Conservation (phyloP, 345 rosid species). For the Raphanus sativus region DNA sequence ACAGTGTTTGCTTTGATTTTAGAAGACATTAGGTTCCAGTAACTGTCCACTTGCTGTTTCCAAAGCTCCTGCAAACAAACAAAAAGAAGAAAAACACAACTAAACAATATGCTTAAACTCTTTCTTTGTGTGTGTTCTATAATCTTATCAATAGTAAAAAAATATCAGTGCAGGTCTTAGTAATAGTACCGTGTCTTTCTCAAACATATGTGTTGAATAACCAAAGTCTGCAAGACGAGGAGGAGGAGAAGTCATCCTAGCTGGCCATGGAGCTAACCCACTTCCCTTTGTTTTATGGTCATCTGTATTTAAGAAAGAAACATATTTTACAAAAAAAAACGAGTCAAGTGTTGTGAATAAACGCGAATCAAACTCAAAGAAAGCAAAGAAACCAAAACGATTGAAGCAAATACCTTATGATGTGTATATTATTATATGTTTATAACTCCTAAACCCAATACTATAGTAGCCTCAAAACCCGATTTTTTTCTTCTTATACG, state of each 20-base stretch:
- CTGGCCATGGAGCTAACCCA: slow-evolving; percentile 98
- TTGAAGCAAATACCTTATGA: too few species aligned
- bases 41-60: slow-evolving; percentile 69
- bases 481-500: too few species aligned
- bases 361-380: too few species aligned
- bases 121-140: background rate
- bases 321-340: background rate
- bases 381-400: too few species aligned
- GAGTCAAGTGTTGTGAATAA: background rate
- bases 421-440: too few species aligned
- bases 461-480: too few species aligned
- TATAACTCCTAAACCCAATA: too few species aligned
- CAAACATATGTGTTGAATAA: slow-evolving; percentile 71
- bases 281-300: slow-evolving; percentile 77
- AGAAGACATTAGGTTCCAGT: slow-evolving; percentile 78
- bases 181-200: slow-evolving; percentile 79
- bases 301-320: slow-evolving; percentile 40
- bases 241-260: slow-evolving; percentile 79
- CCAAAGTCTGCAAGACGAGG: slow-evolving; percentile 93
- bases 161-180: background rate
- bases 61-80: slow-evolving; percentile 60
- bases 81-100: background rate
- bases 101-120: background rate
- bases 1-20: slow-evolving; percentile 64
- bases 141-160: background rate